Percentiles rank a stretch among this genome's conserved stretches.
phyloP scores from a whole-genome alignment of 139 green algal species.

The Asterochloris erici region DNA sequence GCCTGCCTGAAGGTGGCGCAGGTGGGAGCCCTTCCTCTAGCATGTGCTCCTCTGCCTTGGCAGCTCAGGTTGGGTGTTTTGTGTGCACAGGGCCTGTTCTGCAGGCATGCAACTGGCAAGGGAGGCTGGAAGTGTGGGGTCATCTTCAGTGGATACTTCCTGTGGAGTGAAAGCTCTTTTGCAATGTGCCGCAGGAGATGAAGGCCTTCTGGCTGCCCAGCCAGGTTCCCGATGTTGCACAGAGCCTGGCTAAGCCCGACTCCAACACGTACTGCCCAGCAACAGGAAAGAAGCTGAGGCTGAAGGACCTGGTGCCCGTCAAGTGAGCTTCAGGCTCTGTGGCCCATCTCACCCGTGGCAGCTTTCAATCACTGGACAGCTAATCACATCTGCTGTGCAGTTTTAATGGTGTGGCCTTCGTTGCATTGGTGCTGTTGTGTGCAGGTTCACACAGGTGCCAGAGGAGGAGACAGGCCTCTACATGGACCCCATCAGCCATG shows the following conservation, averaged over 20 bases:
- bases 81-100: too few relatives aligned
- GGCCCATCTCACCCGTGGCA: too few relatives aligned
- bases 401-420: too few relatives aligned
- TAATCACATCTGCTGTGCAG: too few relatives aligned
- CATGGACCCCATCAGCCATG: constrained; percentile 86
- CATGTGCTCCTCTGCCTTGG: too few relatives aligned
- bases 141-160: not conserved
- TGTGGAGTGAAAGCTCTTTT: not conserved
- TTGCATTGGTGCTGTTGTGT: constrained; percentile 67
- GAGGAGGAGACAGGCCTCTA: constrained; percentile 48
- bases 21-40: too few relatives aligned
- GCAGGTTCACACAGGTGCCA: constrained; percentile 66
- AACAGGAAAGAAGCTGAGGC: constrained; percentile 45
- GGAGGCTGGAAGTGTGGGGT: not conserved
- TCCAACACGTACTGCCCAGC: constrained; percentile 73
- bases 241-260: constrained; percentile 65
- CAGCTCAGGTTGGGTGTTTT: too few relatives aligned
- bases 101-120: too few relatives aligned
- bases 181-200: constrained; percentile 30
- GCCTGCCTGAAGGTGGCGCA: too few relatives aligned
- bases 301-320: constrained; percentile 69
- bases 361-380: too few relatives aligned
- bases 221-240: constrained; percentile 41
- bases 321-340: constrained; percentile 28
- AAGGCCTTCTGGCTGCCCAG: constrained; percentile 82